phyloP scores from a whole-genome alignment of 805 yeast genomes.

The Cyberlindnera subsufficiens region DNA sequence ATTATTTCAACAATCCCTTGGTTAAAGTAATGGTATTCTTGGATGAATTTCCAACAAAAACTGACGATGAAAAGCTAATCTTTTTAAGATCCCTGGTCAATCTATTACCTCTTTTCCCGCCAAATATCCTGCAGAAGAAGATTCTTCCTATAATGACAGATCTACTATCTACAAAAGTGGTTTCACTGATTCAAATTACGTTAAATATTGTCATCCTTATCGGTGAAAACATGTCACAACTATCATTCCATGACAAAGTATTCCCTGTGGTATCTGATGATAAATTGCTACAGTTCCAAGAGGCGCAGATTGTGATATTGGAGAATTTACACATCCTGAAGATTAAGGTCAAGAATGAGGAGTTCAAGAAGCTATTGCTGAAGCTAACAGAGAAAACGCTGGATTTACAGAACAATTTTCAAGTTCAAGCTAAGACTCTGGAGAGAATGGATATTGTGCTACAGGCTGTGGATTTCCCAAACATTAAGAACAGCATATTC shows the following conservation, averaged over 20 bases:
- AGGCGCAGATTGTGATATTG: constrained; percentile 38
- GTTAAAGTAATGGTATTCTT: constrained; percentile 74
- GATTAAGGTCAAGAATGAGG: constrained; percentile 36
- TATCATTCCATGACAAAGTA: constrained; percentile 61
- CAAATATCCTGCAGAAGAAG: constrained; percentile 38
- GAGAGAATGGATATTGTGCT: constrained; percentile 34
- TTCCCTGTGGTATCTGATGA: constrained; percentile 21
- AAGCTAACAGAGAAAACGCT: constrained; percentile 34
- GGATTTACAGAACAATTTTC: constrained; percentile 25
- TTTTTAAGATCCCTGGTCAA: constrained; percentile 62
- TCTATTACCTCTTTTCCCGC: constrained; percentile 54
- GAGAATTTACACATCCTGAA: constrained; percentile 44
- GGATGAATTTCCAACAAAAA: constrained; percentile 77
- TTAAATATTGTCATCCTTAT: constrained; percentile 54
- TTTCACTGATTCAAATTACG: constrained; percentile 37
- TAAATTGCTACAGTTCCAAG: constrained; percentile 31
- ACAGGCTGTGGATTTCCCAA: constrained; percentile 54
- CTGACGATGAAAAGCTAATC: constrained; percentile 56
- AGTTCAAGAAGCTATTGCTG: constrained; percentile 42
- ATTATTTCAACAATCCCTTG: constrained; percentile 76
- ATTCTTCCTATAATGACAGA: constrained; percentile 65
- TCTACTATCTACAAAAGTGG: constrained; percentile 36
- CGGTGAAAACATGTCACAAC: constrained; percentile 62
- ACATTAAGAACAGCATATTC: constrained; percentile 68
- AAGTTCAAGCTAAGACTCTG: constrained; percentile 51